These are phyloP conservation scores for Mucor plumbeus DNA, from an alignment of 371 early-diverging fungal species.

Conservation along the genomic window DNA sequence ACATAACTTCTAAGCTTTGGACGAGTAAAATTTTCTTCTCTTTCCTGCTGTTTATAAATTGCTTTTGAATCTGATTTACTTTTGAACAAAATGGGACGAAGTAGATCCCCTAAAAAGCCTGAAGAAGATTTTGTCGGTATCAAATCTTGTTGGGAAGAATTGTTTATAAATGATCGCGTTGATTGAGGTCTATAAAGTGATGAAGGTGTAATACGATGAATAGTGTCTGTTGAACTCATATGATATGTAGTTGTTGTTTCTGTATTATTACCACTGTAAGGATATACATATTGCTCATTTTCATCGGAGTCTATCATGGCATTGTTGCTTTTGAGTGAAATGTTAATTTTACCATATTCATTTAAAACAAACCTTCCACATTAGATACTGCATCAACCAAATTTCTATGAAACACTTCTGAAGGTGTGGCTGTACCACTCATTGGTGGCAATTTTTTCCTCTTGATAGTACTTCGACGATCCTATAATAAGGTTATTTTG, in stretches of 20 bases:
- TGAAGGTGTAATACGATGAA: conserved; percentile 17
- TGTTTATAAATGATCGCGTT: conserved; percentile 26
- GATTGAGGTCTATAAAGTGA: conserved; percentile 35
- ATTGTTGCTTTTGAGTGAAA: background rate
- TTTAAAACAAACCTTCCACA: conserved; percentile 25
- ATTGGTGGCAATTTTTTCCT: conserved; percentile 26
- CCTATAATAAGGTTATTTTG: conserved; percentile 4
- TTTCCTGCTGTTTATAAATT: conserved; percentile 7
- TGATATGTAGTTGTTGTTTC: conserved; percentile 19
- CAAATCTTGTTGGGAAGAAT: background rate
- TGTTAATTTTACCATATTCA: conserved; percentile 3
- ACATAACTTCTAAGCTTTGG: conserved; percentile 28
- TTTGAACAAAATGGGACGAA: conserved; percentile 26
- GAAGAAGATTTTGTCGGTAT: background rate
- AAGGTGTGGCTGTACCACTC: conserved; percentile 45
- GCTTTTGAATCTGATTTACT: conserved; percentile 14
- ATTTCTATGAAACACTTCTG: conserved; percentile 55
- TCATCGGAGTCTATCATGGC: conserved; percentile 50
- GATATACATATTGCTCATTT: conserved; percentile 55
- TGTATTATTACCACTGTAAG: conserved; percentile 37
- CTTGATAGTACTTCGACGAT: conserved; percentile 15
- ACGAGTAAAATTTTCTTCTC: conserved; percentile 16
- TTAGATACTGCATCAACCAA: conserved; percentile 55
- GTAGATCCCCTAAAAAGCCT: conserved; percentile 19
- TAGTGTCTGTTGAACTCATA: conserved; percentile 21